A percentile compares a stretch with the other conserved stretches of the same genome.
These are phyloP conservation scores for Ceriops zippeliana DNA, from an alignment of 345 rosid species.

Conservation along the genomic window DNA sequence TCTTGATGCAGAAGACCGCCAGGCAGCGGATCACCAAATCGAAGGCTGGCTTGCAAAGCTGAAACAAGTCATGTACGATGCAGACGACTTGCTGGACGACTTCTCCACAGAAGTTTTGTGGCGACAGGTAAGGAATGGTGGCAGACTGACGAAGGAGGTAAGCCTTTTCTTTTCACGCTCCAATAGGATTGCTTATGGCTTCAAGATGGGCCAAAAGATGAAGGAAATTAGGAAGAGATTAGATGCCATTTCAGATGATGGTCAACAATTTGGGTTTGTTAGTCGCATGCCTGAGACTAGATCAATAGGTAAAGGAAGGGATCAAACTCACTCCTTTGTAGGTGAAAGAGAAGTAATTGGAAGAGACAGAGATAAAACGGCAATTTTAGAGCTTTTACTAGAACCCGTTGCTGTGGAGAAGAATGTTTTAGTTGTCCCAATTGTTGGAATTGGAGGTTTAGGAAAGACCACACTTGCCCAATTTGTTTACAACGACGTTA, in stretches of 20 bases:
- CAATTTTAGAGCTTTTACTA: neutral
- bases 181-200: neutral
- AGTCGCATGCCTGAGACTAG: neutral
- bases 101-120: slow-evolving; percentile 1
- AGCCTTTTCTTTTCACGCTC: neutral
- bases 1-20: slow-evolving; percentile 9
- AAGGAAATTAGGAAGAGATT: slow-evolving; percentile 11
- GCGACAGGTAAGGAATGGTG: neutral
- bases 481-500: slow-evolving; percentile 19
- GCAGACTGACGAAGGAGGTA: neutral
- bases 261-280: neutral
- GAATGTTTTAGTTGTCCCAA: slow-evolving; percentile 8
- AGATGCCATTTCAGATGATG: neutral
- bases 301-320: neutral
- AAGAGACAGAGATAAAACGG: neutral
- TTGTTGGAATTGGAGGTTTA: slow-evolving; percentile 25
- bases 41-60: slow-evolving; percentile 7
- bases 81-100: slow-evolving; percentile 13
- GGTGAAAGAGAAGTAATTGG: slow-evolving; percentile 2
- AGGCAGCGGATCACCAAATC: neutral
- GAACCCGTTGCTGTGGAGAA: neutral
- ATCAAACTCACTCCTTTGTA: slow-evolving; percentile 3
- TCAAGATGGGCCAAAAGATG: slow-evolving; percentile 4
- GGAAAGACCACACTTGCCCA: slow-evolving; percentile 18
- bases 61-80: slow-evolving; percentile 3